A percentile compares a stretch with the other conserved stretches of the same genome.
Conservation (phyloP, 176 grass and related monocot species). For the Ensete ventricosum region DNA sequence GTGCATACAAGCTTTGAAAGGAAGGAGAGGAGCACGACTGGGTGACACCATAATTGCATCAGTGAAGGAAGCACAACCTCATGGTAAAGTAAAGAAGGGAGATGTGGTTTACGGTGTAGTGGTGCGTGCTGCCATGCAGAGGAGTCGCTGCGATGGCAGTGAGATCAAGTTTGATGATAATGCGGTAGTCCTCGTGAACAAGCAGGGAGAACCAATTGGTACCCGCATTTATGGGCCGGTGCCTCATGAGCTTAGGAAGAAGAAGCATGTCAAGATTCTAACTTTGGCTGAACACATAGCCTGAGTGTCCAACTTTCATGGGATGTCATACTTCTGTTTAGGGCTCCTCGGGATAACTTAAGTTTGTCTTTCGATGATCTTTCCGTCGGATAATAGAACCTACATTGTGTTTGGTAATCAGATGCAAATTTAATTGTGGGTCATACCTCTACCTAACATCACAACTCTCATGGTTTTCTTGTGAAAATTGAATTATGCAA, state of each 20-base stretch:
- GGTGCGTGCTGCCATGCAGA: slow-evolving; percentile 85
- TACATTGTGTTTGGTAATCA: not conserved
- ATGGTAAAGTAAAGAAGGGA: slow-evolving; percentile 96
- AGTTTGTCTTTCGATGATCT: not conserved
- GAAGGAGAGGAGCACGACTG: slow-evolving; percentile 68
- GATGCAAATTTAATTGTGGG: not conserved
- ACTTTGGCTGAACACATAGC: slow-evolving; percentile 84
- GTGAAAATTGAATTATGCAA: not conserved
- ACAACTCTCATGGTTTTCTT: not conserved
- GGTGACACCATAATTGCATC: slow-evolving; percentile 82
- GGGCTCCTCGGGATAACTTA: not conserved
- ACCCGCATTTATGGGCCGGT: slow-evolving; percentile 73
- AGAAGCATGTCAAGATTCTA: slow-evolving; percentile 95
- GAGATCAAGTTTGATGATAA: slow-evolving; percentile 90
- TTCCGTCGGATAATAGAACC: not conserved
- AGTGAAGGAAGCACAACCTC: slow-evolving; percentile 88
- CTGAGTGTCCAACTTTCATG: slow-evolving; percentile 20
- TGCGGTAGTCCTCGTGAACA: slow-evolving; percentile 77
- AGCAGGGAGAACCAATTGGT: slow-evolving; percentile 87
- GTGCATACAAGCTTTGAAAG: slow-evolving; percentile 81
- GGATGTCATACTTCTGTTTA: not conserved
- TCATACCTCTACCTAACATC: not conserved
- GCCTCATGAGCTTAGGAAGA: slow-evolving; percentile 80
- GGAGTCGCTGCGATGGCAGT: slow-evolving; percentile 64
- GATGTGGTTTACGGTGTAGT: slow-evolving; percentile 96